Conservation (phyloP, 2,329 filamentous ascomycete species). For the Fusarium compactum region DNA sequence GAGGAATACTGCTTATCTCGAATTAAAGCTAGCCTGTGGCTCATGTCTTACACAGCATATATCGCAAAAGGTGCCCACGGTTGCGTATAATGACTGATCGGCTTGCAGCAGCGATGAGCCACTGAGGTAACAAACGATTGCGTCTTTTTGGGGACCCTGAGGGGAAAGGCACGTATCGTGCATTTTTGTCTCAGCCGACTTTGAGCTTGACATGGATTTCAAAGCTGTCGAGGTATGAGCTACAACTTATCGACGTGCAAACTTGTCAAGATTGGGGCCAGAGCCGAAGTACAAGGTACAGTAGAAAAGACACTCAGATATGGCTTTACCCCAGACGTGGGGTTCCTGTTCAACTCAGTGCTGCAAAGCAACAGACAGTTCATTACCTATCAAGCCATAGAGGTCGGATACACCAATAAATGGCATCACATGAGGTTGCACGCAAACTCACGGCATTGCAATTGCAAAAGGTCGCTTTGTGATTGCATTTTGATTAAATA, state of each 20-base stretch:
- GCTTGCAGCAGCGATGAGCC: constrained; percentile 22
- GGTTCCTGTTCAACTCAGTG: constrained; percentile 11
- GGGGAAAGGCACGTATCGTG: constrained; percentile 18
- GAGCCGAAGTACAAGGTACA: constrained; percentile 1
- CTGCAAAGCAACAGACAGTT: constrained; percentile 9
- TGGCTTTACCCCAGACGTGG: constrained; percentile 25
- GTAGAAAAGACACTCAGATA: constrained; percentile 6
- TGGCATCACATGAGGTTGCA: constrained; percentile 6
- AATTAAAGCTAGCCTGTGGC: constrained; percentile 1
- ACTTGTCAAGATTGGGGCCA: background rate
- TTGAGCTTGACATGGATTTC: constrained; percentile 6
- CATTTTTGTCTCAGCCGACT: constrained; percentile 9
- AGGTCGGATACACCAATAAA: constrained; percentile 9
- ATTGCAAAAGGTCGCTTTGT: constrained; percentile 18
- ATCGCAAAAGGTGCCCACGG: constrained; percentile 16
- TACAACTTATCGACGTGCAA: background rate
- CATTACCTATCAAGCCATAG: constrained; percentile 22
- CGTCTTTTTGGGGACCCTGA: constrained; percentile 22
- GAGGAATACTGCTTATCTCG: constrained; percentile 16
- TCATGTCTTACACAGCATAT: constrained; percentile 30
- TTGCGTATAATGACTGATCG: constrained; percentile 15
- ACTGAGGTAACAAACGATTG: constrained; percentile 19
- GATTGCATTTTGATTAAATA: constrained; percentile 16
- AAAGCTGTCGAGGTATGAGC: background rate
- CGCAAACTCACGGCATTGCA: constrained; percentile 18